Base-by-base conservation (phyloP, 2,329 filamentous ascomycete species). In the Penicillium polonicum region DNA sequence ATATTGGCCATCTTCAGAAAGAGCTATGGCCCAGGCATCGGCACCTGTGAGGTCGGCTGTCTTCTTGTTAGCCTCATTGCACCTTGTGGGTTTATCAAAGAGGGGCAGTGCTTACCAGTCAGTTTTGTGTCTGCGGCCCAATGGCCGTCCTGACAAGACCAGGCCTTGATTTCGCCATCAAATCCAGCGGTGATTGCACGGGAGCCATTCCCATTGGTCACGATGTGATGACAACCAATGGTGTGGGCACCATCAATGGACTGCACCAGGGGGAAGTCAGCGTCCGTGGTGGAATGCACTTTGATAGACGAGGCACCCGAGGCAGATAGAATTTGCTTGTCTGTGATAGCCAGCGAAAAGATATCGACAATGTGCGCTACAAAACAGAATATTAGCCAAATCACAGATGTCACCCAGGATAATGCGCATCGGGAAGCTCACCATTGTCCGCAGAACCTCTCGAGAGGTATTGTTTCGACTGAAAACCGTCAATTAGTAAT, bases 401-500 rank as follows among this genome's bases (percentile, higher is more conserved):
- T 31, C 23, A 29, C 5, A 10, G 7, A 8, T 27, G 15, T 27
- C 15, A 25, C 9, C 25, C 31, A 42, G 13, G 19, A 17, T 42
- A 27, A 43, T 36, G 44, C 21, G 25, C 15, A 15, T 29, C 19
- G n/a, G 25, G n/a, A 21, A 29, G 56, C 80, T 74, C 74, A 91
- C 91, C 92, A 80, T 92, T 85, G 73, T 96, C 90, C 74, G 96
- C 85, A 43, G 92, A 93, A 76, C 96, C 91, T 65, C 89, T 89
- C 70, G 93, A 95, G 62, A 99, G 85, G 75, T 97, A 99, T 88
- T 97, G 94, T 80, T 97, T 97, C 55, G 94, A 99, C 94, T 97
- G 5, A 56, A 59, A 31, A 13, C 9, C 27, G 48, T 65, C 36
- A 59, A 39, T 56, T 58, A 46, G 39, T 51, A 27, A 29, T 36